Evolutionary conservation across 257 asterid genomes (phyloP).

Genomic region (Cinchona pubescens): DNA sequence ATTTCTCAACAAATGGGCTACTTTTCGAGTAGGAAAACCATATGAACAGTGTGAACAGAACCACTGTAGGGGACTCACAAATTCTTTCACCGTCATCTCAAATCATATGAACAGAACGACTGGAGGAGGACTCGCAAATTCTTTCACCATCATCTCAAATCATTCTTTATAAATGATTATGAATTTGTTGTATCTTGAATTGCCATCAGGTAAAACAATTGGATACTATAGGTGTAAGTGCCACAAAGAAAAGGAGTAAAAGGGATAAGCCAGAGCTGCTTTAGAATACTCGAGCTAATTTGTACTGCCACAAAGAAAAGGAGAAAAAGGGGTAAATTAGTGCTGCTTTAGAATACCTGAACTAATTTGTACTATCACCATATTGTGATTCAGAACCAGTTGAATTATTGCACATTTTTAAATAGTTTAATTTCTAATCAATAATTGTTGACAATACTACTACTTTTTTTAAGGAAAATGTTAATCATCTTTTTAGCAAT

Average conservation of each 20-base stretch:
- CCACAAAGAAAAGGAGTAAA: neutral
- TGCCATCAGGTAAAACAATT: neutral
- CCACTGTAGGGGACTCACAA: neutral
- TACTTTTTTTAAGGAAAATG: neutral
- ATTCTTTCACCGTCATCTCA: neutral
- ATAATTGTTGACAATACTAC: neutral
- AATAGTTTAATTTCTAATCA: neutral
- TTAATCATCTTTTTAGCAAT: neutral
- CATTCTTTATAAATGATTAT: neutral
- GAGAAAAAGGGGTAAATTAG: no score
- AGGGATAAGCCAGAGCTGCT: neutral
- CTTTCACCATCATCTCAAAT: neutral
- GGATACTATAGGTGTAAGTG: neutral
- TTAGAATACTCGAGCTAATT: neutral
- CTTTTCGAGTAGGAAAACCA: neutral
- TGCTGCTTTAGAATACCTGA: neutral
- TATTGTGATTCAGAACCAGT: neutral
- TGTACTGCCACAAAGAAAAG: neutral
- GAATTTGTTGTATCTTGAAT: neutral
- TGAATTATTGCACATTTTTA: neutral
- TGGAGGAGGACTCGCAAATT: neutral
- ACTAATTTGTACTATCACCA: neutral
- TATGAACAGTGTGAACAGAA: conserved; percentile 4
- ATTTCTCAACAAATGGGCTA: no score
- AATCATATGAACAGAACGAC: no score